Conservation (phyloP, 352 stramenopile species). For the Elongisporangium undulatum region DNA sequence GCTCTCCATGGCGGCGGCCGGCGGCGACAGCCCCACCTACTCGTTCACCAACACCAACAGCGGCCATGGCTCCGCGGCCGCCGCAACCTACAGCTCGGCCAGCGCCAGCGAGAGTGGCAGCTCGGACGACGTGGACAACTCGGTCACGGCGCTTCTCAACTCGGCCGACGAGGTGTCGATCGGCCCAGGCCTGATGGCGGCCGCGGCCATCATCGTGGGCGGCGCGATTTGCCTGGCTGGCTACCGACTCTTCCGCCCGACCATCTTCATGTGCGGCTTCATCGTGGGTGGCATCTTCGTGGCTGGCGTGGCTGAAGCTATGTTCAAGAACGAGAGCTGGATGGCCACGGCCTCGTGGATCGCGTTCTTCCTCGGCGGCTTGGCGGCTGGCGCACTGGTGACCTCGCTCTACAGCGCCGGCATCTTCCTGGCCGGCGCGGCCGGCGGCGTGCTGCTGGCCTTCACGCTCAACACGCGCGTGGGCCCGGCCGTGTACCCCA, state of each 20-base stretch:
- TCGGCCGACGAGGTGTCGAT: slow-evolving; percentile 37
- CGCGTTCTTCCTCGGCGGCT: slow-evolving; percentile 34
- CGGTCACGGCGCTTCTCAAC: slow-evolving; percentile 26
- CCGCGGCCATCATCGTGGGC: slow-evolving; percentile 42
- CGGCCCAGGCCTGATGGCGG: slow-evolving; percentile 38
- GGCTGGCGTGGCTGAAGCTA: slow-evolving; percentile 41
- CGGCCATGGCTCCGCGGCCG: background rate
- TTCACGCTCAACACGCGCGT: slow-evolving; percentile 39
- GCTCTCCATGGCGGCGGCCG: slow-evolving; percentile 9
- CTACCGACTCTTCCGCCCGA: slow-evolving; percentile 53
- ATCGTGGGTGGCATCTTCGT: slow-evolving; percentile 63
- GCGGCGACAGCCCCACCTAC: slow-evolving; percentile 9
- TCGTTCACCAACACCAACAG: background rate
- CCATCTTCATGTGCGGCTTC: slow-evolving; percentile 67
- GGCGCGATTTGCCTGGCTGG: slow-evolving; percentile 40
- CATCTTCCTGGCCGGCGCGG: slow-evolving; percentile 43
- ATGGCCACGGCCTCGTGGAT: slow-evolving; percentile 56
- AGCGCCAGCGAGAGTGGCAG: background rate
- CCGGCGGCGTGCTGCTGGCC: slow-evolving; percentile 42
- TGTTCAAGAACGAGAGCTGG: slow-evolving; percentile 42
- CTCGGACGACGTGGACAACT: slow-evolving; percentile 6
- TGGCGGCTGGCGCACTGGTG: slow-evolving; percentile 34
- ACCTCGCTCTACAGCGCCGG: slow-evolving; percentile 44
- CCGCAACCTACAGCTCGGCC: background rate
- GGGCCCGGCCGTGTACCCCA: slow-evolving; percentile 20